Conservation (phyloP, 768 basidiomycete genomes). For the Tubosaeta sp. region DNA sequence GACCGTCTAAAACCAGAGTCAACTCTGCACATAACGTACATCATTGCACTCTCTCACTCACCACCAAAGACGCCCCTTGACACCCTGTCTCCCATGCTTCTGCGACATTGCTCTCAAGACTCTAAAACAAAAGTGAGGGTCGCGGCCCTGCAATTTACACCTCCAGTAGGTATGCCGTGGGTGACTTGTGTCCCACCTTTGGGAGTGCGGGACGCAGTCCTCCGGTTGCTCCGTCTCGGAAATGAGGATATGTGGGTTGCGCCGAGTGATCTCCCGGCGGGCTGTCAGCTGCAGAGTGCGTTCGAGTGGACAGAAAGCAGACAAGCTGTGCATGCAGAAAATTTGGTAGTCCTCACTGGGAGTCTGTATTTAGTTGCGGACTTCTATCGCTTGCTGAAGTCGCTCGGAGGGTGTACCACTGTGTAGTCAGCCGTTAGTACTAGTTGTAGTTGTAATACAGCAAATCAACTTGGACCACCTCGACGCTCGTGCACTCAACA, state of each 20-base stretch:
- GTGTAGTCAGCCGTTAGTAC: not conserved
- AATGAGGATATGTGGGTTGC: slow-evolving; percentile 46
- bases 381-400: slow-evolving; percentile 59
- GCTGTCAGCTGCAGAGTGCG: slow-evolving; percentile 41
- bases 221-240: slow-evolving; percentile 34
- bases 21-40: slow-evolving; percentile 53
- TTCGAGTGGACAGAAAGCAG: slow-evolving; percentile 41
- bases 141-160: slow-evolving; percentile 61
- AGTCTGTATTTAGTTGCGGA: slow-evolving; percentile 95
- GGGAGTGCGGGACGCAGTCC: slow-evolving; percentile 46
- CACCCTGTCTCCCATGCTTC: slow-evolving; percentile 66
- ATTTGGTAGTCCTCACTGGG: slow-evolving; percentile 75
- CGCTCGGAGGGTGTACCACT: slow-evolving; percentile 7
- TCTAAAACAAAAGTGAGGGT: slow-evolving; percentile 38
- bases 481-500: not conserved
- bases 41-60: slow-evolving; percentile 81
- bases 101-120: slow-evolving; percentile 29
- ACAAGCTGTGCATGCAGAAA: slow-evolving; percentile 8
- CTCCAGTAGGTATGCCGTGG: slow-evolving; percentile 95
- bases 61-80: slow-evolving; percentile 77
- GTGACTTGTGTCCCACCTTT: slow-evolving; percentile 57
- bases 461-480: not conserved
- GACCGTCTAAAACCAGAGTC: slow-evolving; percentile 19
- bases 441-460: not conserved
- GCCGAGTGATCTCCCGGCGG: slow-evolving; percentile 29